Percentiles rank a stretch among this genome's conserved stretches.
These are phyloP conservation scores for Evernia prunastri DNA, from an alignment of 495 filamentous ascomycete genomes.

Conservation along the genomic window DNA sequence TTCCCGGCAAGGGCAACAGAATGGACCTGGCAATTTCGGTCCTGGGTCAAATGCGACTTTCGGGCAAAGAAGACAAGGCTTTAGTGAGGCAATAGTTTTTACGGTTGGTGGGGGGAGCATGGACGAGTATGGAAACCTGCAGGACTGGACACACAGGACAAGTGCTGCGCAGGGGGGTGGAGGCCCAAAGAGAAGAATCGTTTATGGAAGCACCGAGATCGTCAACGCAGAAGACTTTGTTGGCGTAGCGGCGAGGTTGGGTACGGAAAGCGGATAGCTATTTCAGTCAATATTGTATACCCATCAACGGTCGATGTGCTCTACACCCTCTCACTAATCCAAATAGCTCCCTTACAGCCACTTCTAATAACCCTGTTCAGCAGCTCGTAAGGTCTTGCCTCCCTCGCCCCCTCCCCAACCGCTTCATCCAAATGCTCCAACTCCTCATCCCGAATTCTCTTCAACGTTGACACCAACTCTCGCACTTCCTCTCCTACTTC, in stretches of 20 bases:
- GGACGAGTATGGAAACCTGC: conserved; percentile 98
- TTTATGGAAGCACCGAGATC: conserved; percentile 94
- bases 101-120: conserved; percentile 95
- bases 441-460: conserved; percentile 90
- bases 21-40: conserved; percentile 39
- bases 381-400: conserved; percentile 80
- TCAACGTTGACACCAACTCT: conserved; percentile 64
- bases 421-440: conserved; percentile 95
- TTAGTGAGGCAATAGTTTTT: conserved; percentile 93
- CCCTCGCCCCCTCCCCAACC: conserved; percentile 81
- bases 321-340: conserved; percentile 78
- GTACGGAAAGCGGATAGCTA: conserved; percentile 49
- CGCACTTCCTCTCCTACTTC: conserved; percentile 72
- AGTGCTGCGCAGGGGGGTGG: conserved; percentile 37
- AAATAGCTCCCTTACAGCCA: conserved; percentile 87
- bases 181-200: conserved; percentile 60
- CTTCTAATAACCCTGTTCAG: conserved; percentile 82
- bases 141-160: conserved; percentile 86
- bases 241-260: conserved; percentile 69
- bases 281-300: not conserved
- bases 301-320: not conserved
- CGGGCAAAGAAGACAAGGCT: conserved; percentile 87
- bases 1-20: conserved; percentile 41
- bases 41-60: conserved; percentile 78
- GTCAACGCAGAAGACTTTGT: conserved; percentile 88